These are phyloP conservation scores for Zasmidium cellare DNA, from an alignment of 2,329 filamentous ascomycete species.

Conservation along the genomic window DNA sequence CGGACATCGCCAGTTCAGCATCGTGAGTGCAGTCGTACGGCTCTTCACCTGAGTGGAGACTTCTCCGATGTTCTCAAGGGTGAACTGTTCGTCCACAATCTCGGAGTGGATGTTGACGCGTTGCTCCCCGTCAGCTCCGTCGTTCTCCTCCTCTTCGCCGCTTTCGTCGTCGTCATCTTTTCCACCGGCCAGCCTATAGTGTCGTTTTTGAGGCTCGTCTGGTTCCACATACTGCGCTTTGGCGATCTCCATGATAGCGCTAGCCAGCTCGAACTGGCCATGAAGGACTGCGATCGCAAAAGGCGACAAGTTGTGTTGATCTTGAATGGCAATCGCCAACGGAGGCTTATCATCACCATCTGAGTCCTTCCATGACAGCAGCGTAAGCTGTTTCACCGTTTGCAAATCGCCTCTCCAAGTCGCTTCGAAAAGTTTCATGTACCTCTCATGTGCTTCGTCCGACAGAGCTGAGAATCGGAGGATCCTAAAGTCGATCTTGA, in stretches of 20 bases:
- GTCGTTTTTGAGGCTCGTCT: constrained; percentile 16
- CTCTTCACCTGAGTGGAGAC: constrained; percentile 69
- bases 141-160: constrained; percentile 28
- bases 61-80: constrained; percentile 73
- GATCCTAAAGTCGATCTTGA: constrained; percentile 56
- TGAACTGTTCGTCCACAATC: constrained; percentile 67
- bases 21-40: constrained; percentile 52
- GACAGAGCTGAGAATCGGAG: constrained; percentile 47
- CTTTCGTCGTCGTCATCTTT: constrained; percentile 38
- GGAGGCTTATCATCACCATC: constrained; percentile 56
- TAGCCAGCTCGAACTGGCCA: constrained; percentile 65
- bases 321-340: constrained; percentile 62
- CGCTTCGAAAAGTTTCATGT: constrained; percentile 70
- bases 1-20: constrained; percentile 47
- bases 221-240: constrained; percentile 62
- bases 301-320: constrained; percentile 54
- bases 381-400: constrained; percentile 64
- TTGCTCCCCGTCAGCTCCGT: constrained; percentile 8
- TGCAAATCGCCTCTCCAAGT: constrained; percentile 69
- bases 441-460: constrained; percentile 57
- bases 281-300: constrained; percentile 69
- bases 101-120: constrained; percentile 44
- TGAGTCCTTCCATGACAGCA: constrained; percentile 55
- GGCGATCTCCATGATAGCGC: constrained; percentile 68
- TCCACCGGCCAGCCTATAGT: constrained; percentile 30